Evolutionary conservation across 2,329 filamentous ascomycete genomes (phyloP), one percentile per base, ranked within the genome.

Genomic region (Gnomoniopsis sp.): DNA sequence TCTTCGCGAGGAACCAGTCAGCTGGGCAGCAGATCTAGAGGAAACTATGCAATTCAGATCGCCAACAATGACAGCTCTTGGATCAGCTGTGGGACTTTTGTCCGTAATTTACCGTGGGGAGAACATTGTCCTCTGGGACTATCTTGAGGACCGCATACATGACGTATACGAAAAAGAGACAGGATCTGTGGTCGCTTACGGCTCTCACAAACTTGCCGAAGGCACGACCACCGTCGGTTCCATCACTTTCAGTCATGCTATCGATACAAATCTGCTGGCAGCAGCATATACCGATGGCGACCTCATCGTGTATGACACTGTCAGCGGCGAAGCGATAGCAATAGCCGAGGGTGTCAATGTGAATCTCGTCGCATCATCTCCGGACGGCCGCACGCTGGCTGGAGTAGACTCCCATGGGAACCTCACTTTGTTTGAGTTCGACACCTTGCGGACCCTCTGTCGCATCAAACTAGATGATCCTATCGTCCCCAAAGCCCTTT

Each of bases 201-300:
- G 53, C 30, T 49, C 59, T 8, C 51, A 47, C 6, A 61, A 56
- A n/a, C 14, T 56, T 3, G 60, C 57, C 21, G 54, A 59, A 12
- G 51, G 61, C 3, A 46, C 48, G 11, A 57, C 60, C 2, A 64
- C 61, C 0, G 65, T 67, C 1, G 48, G 43, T 15, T 63, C 59
- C 1, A 38, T 68, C 11, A 62, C 62, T 1, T 70, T 72, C 47
- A 58, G 66, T 19, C 58, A 55, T 0, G 60, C 63, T 2, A 21
- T 62, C 0, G 63, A 65, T 12, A 61, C 54, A 0, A 57, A 52
- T 15, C 51, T 68, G 0, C 54, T 72, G 6, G 68, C 67, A 0
- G 68, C 65, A 21, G 62, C 65, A 0, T 72, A 70, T 30, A 34
- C 55, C 0, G 69, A 71, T 36, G 70, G 71, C 0, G 67, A 71